These are phyloP conservation scores for Talaromyces borbonicus DNA, from an alignment of 495 filamentous ascomycete genomes.

Conservation along the genomic window DNA sequence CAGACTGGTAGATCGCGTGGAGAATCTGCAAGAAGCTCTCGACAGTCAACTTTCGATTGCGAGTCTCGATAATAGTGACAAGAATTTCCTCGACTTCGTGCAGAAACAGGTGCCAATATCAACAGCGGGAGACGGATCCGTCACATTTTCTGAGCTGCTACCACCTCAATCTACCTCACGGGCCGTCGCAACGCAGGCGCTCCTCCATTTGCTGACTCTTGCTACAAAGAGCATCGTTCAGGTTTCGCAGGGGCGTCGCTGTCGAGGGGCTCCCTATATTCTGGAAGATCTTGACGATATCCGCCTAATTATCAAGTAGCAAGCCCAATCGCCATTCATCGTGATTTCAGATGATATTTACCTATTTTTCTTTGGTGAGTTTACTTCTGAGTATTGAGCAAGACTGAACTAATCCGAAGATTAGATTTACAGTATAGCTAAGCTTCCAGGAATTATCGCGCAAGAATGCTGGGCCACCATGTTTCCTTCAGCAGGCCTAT, in stretches of 20 bases:
- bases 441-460: too few relatives aligned
- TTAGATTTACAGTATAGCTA: too few relatives aligned
- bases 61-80: conserved; percentile 5
- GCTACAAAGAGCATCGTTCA: conserved; percentile 52
- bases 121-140: conserved; percentile 6
- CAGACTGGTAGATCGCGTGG: conserved; percentile 13
- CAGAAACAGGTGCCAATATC: conserved; percentile 19
- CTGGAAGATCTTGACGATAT: conserved; percentile 6
- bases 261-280: not conserved
- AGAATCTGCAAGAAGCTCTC: conserved; percentile 44
- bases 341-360: not conserved
- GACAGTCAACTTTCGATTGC: conserved; percentile 41
- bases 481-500: too few relatives aligned
- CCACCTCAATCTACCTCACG: conserved; percentile 41
- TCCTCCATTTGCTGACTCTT: conserved; percentile 63
- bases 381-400: too few relatives aligned
- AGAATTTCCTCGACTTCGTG: conserved; percentile 4
- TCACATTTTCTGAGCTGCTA: conserved; percentile 52
- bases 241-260: conserved; percentile 40
- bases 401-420: too few relatives aligned
- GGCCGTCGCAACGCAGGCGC: conserved; percentile 57
- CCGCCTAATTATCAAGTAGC: not conserved
- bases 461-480: too few relatives aligned
- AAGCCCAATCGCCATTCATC: not conserved
- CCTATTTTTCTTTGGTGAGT: not conserved